Conservation (phyloP, 2,329 filamentous ascomycete species). For the Cercospora janseana region DNA sequence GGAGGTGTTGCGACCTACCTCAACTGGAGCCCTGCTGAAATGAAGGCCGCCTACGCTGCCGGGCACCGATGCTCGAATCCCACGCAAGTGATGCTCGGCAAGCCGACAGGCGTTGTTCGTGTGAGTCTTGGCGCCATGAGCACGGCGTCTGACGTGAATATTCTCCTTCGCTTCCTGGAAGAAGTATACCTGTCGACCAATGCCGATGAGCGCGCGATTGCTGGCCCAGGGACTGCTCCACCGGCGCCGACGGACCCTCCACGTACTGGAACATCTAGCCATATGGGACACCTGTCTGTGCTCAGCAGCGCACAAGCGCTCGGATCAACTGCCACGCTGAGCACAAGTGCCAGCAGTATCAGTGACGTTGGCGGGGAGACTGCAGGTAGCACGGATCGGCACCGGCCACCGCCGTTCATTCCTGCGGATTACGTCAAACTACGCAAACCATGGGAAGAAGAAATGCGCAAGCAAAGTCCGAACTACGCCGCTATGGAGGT, state of each 20-base stretch:
- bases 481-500: constrained; percentile 32
- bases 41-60: constrained; percentile 54
- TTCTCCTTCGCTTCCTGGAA: constrained; percentile 54
- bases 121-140: constrained; percentile 63
- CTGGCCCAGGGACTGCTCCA: constrained; percentile 9
- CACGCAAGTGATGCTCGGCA: constrained; percentile 53
- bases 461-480: constrained; percentile 30
- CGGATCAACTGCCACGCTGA: constrained; percentile 18
- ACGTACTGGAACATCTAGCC: background rate
- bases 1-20: constrained; percentile 50
- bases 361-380: constrained; percentile 23
- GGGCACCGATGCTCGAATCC: constrained; percentile 59
- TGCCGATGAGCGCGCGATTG: constrained; percentile 12
- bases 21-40: constrained; percentile 54
- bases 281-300: constrained; percentile 8
- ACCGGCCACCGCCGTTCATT: constrained; percentile 32
- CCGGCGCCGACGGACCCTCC: constrained; percentile 12
- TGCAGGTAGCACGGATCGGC: constrained; percentile 21
- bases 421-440: constrained; percentile 35
- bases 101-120: constrained; percentile 60
- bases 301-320: constrained; percentile 24
- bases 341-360: constrained; percentile 22
- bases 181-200: constrained; percentile 31
- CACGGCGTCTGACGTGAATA: constrained; percentile 56
- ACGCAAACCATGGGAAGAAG: constrained; percentile 36